phyloP scores from a whole-genome alignment of 2,329 filamentous ascomycete genomes.

The Neopestalotiopsis sp. region DNA sequence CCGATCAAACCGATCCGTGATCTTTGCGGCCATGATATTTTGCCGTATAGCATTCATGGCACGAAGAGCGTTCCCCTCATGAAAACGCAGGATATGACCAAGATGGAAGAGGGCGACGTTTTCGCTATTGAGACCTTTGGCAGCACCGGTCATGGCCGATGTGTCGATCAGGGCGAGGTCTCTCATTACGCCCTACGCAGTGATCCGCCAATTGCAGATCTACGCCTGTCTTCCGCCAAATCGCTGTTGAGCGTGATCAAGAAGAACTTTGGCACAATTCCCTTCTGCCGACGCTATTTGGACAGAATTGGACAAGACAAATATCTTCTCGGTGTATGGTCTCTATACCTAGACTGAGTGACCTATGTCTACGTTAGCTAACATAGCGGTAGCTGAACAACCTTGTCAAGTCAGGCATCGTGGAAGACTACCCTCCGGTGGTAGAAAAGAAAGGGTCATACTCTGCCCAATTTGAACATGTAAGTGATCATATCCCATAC shows the following conservation, averaged over 20 bases:
- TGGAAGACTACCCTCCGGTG: constrained; percentile 88
- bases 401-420: constrained; percentile 80
- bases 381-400: constrained; percentile 72
- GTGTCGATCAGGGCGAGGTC: constrained; percentile 88
- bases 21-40: constrained; percentile 88
- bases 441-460: constrained; percentile 94
- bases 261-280: constrained; percentile 94
- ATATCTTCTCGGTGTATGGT: constrained; percentile 81
- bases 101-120: constrained; percentile 98
- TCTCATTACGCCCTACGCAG: constrained; percentile 84
- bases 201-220: constrained; percentile 76
- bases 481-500: constrained; percentile 52
- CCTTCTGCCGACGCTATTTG: constrained; percentile 88
- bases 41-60: constrained; percentile 88
- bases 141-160: constrained; percentile 82
- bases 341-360: too few species aligned
- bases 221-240: constrained; percentile 83
- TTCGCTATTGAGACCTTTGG: constrained; percentile 98
- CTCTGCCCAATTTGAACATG: constrained; percentile 93
- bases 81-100: constrained; percentile 84
- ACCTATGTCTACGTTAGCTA: constrained; percentile 31
- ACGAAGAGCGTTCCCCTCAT: constrained; percentile 94
- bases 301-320: constrained; percentile 92
- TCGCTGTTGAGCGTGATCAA: constrained; percentile 86
- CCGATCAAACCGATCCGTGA: constrained; percentile 87